A percentile compares a stretch with the other conserved stretches of the same genome.
Conservation (phyloP, 495 filamentous ascomycete genomes). For the Penicillium canescens region DNA sequence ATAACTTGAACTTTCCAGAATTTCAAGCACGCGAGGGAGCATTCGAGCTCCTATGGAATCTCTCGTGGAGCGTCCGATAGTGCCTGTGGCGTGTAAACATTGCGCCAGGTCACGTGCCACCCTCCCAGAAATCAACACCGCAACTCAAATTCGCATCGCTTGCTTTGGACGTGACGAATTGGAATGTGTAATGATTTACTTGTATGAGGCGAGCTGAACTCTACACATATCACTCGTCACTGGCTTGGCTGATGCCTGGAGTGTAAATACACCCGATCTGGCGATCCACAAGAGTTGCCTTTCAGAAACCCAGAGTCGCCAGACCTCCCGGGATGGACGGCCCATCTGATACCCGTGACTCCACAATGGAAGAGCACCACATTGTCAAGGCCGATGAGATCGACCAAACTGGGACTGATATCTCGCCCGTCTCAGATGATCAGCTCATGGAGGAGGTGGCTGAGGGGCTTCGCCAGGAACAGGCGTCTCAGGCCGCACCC, state of each 20-base stretch:
- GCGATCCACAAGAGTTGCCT: conserved; percentile 7
- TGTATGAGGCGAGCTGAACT: neutral
- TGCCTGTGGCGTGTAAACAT: too few relatives aligned
- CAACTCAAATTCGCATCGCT: neutral
- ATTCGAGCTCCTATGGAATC: too few relatives aligned
- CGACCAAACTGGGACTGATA: conserved; percentile 55
- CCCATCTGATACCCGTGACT: conserved; percentile 18
- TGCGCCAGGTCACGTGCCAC: neutral
- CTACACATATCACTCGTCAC: neutral
- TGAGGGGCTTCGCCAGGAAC: conserved; percentile 49
- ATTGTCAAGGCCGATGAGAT: conserved; percentile 58
- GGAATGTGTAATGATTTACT: neutral
- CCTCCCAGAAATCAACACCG: conserved; percentile 7
- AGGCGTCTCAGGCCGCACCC: conserved; percentile 23
- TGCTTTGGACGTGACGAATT: neutral
- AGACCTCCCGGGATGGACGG: conserved; percentile 32
- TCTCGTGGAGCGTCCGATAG: too few relatives aligned
- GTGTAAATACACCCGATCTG: neutral
- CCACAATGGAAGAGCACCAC: conserved; percentile 35
- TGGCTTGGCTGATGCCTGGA: conserved; percentile 14
- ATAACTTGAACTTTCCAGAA: too few relatives aligned
- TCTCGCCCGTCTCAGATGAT: conserved; percentile 49
- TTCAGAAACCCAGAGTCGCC: conserved; percentile 3
- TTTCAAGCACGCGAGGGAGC: too few relatives aligned
- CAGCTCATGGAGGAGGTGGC: conserved; percentile 50